Evolutionary conservation across 2,329 filamentous ascomycete genomes (phyloP).

Genomic region (Aspergillus sp.): DNA sequence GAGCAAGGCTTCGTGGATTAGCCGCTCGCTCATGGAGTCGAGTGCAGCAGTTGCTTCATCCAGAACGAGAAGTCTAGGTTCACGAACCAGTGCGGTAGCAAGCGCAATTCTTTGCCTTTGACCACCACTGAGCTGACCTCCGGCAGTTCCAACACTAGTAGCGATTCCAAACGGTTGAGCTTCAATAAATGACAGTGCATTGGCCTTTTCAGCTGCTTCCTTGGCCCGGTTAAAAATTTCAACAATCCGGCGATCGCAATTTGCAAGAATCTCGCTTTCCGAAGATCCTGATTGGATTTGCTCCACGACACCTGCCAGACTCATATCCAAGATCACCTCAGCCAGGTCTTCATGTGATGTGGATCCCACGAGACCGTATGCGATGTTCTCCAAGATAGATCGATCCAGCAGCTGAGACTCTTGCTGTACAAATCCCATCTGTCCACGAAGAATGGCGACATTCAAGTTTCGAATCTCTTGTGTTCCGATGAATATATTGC

Average conservation of each 20-base stretch:
- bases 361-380: conserved; percentile 46
- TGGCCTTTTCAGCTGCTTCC: not conserved
- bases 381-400: conserved; percentile 79
- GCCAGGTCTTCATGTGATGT: conserved; percentile 34
- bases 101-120: conserved; percentile 90
- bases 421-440: conserved; percentile 41
- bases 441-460: conserved; percentile 8
- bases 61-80: conserved; percentile 75
- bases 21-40: not conserved
- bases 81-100: conserved; percentile 73
- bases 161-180: not conserved
- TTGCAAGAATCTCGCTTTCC: too few relatives aligned
- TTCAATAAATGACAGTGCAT: not conserved
- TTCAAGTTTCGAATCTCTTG: conserved; percentile 34
- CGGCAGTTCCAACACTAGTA: conserved; percentile 75
- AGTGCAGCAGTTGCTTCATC: not conserved
- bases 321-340: conserved; percentile 64
- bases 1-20: not conserved
- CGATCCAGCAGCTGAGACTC: conserved; percentile 80
- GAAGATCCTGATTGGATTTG: too few relatives aligned
- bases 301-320: conserved; percentile 60
- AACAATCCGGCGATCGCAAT: not conserved
- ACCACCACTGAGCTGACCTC: conserved; percentile 77
- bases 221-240: not conserved
- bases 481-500: conserved; percentile 37